Evolutionary conservation across 1,284 basidiomycete genomes (phyloP).

Genomic region (Abortiporus biennis): DNA sequence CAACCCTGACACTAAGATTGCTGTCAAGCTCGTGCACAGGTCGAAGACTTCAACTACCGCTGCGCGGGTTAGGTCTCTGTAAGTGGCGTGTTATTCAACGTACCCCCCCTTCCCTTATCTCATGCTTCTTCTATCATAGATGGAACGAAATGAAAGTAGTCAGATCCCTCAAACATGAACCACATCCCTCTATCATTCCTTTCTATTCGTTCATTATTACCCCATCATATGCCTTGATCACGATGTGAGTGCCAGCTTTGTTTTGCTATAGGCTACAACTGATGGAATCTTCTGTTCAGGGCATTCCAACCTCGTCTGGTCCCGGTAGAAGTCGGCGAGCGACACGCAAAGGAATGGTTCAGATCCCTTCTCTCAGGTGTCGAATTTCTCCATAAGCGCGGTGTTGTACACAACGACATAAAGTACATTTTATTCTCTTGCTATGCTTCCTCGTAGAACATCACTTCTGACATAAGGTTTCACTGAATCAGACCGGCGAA

Average conservation of each 20-base stretch:
- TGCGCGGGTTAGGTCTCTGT: constrained; percentile 83
- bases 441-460: constrained; percentile 1
- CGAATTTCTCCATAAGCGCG: constrained; percentile 81
- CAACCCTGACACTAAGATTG: constrained; percentile 45
- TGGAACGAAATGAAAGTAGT: constrained; percentile 97
- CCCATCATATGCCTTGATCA: constrained; percentile 81
- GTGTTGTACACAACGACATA: constrained; percentile 93
- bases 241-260: constrained; percentile 61
- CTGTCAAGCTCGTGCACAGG: constrained; percentile 86
- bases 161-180: constrained; percentile 70
- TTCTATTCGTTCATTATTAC: constrained; percentile 94
- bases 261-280: not conserved
- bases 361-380: constrained; percentile 79
- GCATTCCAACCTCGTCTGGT: constrained; percentile 72
- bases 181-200: constrained; percentile 85
- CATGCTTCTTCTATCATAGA: constrained; percentile 29
- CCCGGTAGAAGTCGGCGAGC: constrained; percentile 78
- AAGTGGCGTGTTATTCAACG: no score
- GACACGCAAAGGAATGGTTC: constrained; percentile 79
- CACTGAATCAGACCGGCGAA: constrained; percentile 66
- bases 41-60: constrained; percentile 76
- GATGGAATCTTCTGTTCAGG: constrained; percentile 34
- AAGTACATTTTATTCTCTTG: constrained; percentile 49
- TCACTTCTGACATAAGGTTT: not conserved
- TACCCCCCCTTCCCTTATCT: constrained; percentile 16